Evolutionary conservation across 2,329 filamentous ascomycete genomes (phyloP).

Genomic region (Phaeosphaeria sp.): DNA sequence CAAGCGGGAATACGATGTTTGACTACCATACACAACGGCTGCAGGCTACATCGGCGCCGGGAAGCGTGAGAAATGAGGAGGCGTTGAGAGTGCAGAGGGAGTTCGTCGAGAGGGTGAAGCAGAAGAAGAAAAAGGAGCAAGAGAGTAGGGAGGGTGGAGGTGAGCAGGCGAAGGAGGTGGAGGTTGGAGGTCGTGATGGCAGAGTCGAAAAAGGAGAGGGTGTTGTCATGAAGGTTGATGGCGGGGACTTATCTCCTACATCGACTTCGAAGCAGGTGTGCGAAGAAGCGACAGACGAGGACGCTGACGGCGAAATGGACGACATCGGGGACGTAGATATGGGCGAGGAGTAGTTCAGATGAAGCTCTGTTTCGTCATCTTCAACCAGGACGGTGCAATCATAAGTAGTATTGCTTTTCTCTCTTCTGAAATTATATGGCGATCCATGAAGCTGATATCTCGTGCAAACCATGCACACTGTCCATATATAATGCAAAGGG

Average conservation of each 20-base stretch:
- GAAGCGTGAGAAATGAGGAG: neutral
- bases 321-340: neutral
- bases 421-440: neutral
- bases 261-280: no score
- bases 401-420: no score
- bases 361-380: no score
- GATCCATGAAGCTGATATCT: neutral
- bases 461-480: neutral
- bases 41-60: neutral
- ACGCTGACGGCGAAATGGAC: neutral
- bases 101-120: neutral
- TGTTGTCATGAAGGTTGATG: no score
- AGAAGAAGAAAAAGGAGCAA: neutral
- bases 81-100: neutral
- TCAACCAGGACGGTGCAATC: no score
- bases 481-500: neutral
- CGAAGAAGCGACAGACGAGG: neutral
- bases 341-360: neutral
- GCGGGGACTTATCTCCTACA: no score
- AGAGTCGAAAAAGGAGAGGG: no score
- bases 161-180: neutral
- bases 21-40: neutral
- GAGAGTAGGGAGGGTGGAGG: neutral
- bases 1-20: neutral
- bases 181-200: neutral